Base-by-base conservation (phyloP, 2,329 filamentous ascomycete species). In the Trichoderma harzianum region DNA sequence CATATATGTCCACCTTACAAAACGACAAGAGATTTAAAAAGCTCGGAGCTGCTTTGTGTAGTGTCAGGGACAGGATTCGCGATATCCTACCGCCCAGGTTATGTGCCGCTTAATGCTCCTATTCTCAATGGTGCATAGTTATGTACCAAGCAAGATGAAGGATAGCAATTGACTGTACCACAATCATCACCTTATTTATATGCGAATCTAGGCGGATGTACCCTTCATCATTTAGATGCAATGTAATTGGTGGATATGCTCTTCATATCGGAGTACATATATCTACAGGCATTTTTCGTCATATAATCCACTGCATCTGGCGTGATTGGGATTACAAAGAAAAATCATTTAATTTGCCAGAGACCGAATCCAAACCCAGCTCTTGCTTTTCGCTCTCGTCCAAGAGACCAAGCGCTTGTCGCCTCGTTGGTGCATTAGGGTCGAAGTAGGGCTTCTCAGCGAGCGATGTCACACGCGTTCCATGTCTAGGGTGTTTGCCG, bases 391-490 rank as follows among this genome's bases (percentile, higher is more conserved):
- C 89, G 11, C 85, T 84, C 1, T 86, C 82, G 7, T 89, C 89
- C 61, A 90, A 80, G n/a, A 92, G 78, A 0, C 91, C 91, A 57
- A 93, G 79, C 0, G 88, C 90, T 75, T 93, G 84, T 73, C 92
- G 84, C 62, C 91, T 86, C 0, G 90, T 91, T 0, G 90, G 91
- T 1, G 91, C 91, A 11, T 85, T 82, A 0, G 86, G 81, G 68
- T 91, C 86, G 75, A 92, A 93, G 76, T 86, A 90, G 0, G 92
- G 92, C 83, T 90, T 90, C 82, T 94, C 92, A 0, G 90, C 92
- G 66, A 94, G 80, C 8, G 89, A 84, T 0, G 91, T 93, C 4
- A 94, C 91, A 32, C 92, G 84, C 0, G 91, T 93, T 3, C 92
- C 92, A 78, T 94, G 91, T 51, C 91, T 84, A 0, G 91, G 89